These are phyloP conservation scores for Euphorbia tirucalli DNA, from an alignment of 345 rosid genomes.

Conservation along the genomic window DNA sequence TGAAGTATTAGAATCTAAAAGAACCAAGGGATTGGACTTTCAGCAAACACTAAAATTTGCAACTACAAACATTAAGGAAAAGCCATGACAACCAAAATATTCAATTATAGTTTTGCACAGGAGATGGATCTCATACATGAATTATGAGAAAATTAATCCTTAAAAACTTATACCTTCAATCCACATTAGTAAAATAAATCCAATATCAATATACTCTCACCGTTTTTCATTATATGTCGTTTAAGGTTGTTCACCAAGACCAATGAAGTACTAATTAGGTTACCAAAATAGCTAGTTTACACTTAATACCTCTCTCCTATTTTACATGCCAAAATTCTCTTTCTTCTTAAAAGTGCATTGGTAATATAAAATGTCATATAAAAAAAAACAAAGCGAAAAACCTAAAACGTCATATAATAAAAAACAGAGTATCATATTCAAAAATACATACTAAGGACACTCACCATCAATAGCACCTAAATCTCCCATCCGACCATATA, in stretches of 20 bases:
- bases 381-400: too few species aligned
- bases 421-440: too few species aligned
- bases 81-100: not conserved
- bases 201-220: not conserved
- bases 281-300: too few species aligned
- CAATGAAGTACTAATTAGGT: too few species aligned
- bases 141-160: not conserved
- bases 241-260: too few species aligned
- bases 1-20: not conserved
- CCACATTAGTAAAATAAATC: not conserved
- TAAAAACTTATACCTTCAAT: not conserved
- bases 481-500: slow-evolving; percentile 96
- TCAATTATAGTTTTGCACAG: not conserved
- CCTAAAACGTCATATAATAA: too few species aligned
- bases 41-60: not conserved
- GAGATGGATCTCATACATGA: not conserved
- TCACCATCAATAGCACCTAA: slow-evolving; percentile 97
- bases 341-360: too few species aligned
- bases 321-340: too few species aligned
- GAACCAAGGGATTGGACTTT: not conserved
- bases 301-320: too few species aligned
- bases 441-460: slow-evolving; percentile 18
- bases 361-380: too few species aligned
- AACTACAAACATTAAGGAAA: not conserved
- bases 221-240: too few species aligned